Conservation (phyloP, 2,329 filamentous ascomycete species). For the Botrytis elliptica region DNA sequence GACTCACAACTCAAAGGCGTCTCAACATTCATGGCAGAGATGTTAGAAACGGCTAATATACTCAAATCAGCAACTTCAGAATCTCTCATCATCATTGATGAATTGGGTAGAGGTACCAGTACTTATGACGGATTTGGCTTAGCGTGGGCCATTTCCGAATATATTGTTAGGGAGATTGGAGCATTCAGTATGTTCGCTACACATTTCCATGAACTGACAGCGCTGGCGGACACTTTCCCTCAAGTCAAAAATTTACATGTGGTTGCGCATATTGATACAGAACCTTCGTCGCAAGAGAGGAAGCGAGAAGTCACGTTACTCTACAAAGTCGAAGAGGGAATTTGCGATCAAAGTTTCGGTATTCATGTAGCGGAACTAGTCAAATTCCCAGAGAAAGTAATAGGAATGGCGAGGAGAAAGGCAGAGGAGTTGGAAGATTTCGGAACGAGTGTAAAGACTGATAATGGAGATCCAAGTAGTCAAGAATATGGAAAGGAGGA, state of each 20-base stretch:
- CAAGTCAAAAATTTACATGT: constrained; percentile 94
- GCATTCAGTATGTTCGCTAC: constrained; percentile 96
- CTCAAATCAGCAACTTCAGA: constrained; percentile 94
- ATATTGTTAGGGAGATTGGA: constrained; percentile 92
- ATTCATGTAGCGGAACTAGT: constrained; percentile 98
- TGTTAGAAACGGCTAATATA: constrained; percentile 98
- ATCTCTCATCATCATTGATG: constrained; percentile 97
- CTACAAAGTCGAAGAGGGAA: constrained; percentile 93
- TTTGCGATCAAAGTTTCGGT: constrained; percentile 96
- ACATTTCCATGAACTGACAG: constrained; percentile 96
- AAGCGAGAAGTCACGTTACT: constrained; percentile 85
- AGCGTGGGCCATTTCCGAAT: constrained; percentile 98
- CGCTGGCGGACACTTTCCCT: constrained; percentile 79
- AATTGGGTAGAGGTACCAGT: constrained; percentile 91
- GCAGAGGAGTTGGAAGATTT: constrained; percentile 98
- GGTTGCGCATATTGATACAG: constrained; percentile 77
- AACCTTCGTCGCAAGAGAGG: constrained; percentile 39
- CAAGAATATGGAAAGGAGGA: constrained; percentile 73
- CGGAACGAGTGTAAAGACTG: constrained; percentile 67
- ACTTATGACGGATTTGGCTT: constrained; percentile 98
- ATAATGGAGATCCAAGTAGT: constrained; percentile 33
- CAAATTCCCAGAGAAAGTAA: constrained; percentile 92
- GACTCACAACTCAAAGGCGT: constrained; percentile 98
- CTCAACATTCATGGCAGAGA: constrained; percentile 99
- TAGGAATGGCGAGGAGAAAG: constrained; percentile 99